Percentiles rank a stretch among this genome's conserved stretches.
These are phyloP conservation scores for Macrolepiota albuminosa DNA, from an alignment of 768 basidiomycete genomes.

Conservation along the genomic window DNA sequence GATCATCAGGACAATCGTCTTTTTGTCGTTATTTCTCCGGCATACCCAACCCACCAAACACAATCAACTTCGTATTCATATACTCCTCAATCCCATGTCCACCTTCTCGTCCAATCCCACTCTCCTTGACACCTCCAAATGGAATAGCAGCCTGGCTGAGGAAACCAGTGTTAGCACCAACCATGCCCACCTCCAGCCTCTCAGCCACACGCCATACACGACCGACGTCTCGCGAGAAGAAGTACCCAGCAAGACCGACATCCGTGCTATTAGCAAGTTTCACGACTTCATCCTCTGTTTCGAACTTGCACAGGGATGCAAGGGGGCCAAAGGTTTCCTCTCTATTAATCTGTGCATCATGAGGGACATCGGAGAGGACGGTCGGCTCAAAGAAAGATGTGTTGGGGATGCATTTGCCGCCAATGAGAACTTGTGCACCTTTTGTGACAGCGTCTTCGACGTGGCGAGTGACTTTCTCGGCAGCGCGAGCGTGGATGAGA, in stretches of 20 bases:
- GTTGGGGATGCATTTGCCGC: slow-evolving; percentile 68
- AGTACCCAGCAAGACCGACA: slow-evolving; percentile 91
- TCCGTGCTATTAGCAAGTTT: slow-evolving; percentile 78
- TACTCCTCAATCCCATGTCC: slow-evolving; percentile 90
- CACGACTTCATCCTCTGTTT: slow-evolving; percentile 92
- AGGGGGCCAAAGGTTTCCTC: slow-evolving; percentile 98
- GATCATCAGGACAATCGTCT: background rate
- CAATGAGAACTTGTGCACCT: slow-evolving; percentile 86
- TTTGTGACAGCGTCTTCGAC: slow-evolving; percentile 81
- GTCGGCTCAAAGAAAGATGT: slow-evolving; percentile 81
- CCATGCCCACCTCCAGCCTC: slow-evolving; percentile 89
- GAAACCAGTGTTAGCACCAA: slow-evolving; percentile 76
- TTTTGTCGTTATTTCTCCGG: slow-evolving; percentile 4
- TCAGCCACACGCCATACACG: slow-evolving; percentile 94
- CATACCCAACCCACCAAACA: slow-evolving; percentile 62
- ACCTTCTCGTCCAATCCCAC: slow-evolving; percentile 80
- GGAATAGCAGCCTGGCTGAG: slow-evolving; percentile 79
- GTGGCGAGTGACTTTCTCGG: slow-evolving; percentile 83
- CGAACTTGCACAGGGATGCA: slow-evolving; percentile 83
- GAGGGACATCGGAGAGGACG: slow-evolving; percentile 79
- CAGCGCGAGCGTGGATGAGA: slow-evolving; percentile 80
- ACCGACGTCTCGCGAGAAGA: slow-evolving; percentile 82
- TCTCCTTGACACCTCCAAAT: slow-evolving; percentile 91
- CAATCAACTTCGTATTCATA: slow-evolving; percentile 75
- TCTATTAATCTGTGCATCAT: slow-evolving; percentile 53